Conservation (phyloP, 257 asterid species). For the Solanum boliviense region DNA sequence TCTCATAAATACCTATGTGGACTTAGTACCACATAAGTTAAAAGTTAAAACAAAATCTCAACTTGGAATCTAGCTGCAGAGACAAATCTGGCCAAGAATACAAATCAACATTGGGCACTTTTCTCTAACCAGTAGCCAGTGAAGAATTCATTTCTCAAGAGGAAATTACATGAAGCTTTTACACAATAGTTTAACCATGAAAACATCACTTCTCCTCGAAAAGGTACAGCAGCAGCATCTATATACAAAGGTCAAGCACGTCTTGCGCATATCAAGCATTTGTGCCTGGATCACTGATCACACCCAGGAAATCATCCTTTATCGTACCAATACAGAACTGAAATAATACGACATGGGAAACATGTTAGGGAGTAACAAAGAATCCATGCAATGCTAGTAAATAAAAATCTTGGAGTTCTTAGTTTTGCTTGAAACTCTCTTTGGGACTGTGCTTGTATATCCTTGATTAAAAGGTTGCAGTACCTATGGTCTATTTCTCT, state of each 20-base stretch:
- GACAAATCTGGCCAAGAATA: neutral
- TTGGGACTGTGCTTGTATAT: neutral
- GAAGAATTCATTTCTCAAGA: neutral
- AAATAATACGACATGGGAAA: neutral
- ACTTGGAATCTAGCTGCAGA: neutral
- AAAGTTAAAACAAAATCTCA: neutral
- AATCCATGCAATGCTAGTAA: neutral
- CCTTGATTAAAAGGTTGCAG: neutral
- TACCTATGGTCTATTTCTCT: neutral
- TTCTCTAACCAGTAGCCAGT: neutral
- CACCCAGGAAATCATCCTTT: slow-evolving; percentile 93
- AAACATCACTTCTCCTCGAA: neutral
- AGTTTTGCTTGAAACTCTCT: neutral
- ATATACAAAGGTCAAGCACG: neutral
- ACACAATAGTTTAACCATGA: neutral
- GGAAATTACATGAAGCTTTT: neutral
- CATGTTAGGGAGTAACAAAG: neutral
- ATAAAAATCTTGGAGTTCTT: neutral
- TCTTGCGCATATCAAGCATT: slow-evolving; percentile 27
- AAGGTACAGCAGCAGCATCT: neutral
- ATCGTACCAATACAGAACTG: slow-evolving; percentile 96
- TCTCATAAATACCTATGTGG: neutral
- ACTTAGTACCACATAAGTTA: neutral
- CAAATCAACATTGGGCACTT: neutral
- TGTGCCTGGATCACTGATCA: slow-evolving; percentile 82